These are phyloP conservation scores for Amoebophrya sp. DNA, from an alignment of 169 alveolate genomes.

Conservation along the genomic window DNA sequence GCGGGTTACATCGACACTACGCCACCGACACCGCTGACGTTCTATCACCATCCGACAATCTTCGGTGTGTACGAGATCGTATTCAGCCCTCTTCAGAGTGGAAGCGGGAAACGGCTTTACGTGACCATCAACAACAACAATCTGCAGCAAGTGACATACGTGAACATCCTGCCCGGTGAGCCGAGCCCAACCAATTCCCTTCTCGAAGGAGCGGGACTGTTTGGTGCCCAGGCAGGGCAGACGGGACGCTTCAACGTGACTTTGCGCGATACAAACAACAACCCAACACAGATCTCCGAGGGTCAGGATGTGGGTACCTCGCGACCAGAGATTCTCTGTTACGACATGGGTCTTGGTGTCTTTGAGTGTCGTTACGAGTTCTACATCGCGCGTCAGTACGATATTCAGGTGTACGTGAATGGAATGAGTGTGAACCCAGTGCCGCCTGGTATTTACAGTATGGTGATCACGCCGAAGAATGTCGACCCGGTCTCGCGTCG, in stretches of 20 bases:
- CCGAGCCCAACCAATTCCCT: constrained; percentile 26
- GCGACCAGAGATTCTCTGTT: background rate
- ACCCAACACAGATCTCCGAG: constrained; percentile 1
- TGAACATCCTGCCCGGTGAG: constrained; percentile 19
- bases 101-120: background rate
- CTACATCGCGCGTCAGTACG: background rate
- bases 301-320: constrained; percentile 35
- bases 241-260: constrained; percentile 32
- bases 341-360: constrained; percentile 34
- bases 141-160: constrained; percentile 2
- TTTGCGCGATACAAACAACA: constrained; percentile 32
- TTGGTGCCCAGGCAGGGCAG: constrained; percentile 7
- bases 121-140: constrained; percentile 4
- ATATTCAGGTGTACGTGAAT: constrained; percentile 29
- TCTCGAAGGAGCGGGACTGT: constrained; percentile 24
- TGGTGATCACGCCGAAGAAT: constrained; percentile 28
- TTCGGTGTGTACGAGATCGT: constrained; percentile 23
- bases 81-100: background rate
- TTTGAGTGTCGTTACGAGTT: constrained; percentile 28
- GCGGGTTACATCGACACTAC: constrained; percentile 3
- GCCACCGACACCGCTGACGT: background rate
- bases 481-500: constrained; percentile 28
- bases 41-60: background rate
- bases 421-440: constrained; percentile 5
- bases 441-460: constrained; percentile 11